phyloP scores from a whole-genome alignment of 2,329 filamentous ascomycete species.

The Aspergillus pseudoviridinutans region DNA sequence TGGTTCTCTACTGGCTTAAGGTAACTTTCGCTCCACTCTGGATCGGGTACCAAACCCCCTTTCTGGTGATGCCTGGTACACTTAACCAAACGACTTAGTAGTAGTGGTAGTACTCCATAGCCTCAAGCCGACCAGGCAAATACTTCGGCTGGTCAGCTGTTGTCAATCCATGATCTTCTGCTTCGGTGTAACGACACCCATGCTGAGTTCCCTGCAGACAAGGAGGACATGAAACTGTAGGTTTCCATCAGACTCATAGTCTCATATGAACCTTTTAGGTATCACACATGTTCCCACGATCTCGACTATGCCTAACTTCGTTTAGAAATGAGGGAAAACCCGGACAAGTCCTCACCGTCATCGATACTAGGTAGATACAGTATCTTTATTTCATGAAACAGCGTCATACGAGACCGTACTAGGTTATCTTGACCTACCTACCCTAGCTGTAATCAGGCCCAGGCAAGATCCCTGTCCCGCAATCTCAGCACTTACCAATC shows the following conservation, averaged over 20 bases:
- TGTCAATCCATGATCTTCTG: background rate
- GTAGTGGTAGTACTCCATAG: background rate
- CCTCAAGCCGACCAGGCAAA: background rate
- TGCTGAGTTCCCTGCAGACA: background rate
- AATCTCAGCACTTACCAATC: conserved; percentile 30
- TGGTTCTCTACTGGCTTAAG: background rate
- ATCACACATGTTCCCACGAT: background rate
- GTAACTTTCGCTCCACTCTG: background rate
- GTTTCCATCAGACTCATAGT: background rate
- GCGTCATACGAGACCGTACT: conserved; percentile 5
- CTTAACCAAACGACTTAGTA: background rate
- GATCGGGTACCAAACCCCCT: conserved; percentile 6
- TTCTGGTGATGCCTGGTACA: background rate
- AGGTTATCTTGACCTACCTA: conserved; percentile 1
- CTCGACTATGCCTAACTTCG: background rate
- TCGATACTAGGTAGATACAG: conserved; percentile 10
- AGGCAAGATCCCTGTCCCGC: conserved; percentile 24
- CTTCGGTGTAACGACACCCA: background rate
- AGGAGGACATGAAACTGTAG: background rate
- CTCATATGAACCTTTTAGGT: background rate
- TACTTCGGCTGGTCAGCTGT: background rate
- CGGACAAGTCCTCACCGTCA: background rate
- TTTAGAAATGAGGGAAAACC: background rate
- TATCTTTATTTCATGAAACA: conserved; percentile 6
- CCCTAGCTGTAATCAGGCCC: conserved; percentile 14